Conservation (phyloP, 495 filamentous ascomycete genomes). For the Aspergillus coremiiformis region DNA sequence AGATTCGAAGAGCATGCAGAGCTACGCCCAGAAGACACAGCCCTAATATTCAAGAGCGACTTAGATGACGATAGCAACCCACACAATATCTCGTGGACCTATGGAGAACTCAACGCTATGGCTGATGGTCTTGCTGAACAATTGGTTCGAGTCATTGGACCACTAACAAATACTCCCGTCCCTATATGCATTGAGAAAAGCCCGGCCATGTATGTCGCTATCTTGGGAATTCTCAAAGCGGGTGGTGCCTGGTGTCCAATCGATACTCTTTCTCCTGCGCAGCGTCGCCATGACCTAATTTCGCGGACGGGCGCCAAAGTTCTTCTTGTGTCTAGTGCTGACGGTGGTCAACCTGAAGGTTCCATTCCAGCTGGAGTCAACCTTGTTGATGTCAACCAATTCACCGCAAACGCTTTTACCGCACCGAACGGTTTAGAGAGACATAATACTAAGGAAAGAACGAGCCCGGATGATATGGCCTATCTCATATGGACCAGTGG, state of each 20-base stretch:
- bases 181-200: slow-evolving; percentile 76
- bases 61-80: slow-evolving; percentile 14
- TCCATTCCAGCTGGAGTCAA: slow-evolving; percentile 24
- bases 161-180: slow-evolving; percentile 42
- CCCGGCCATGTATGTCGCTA: slow-evolving; percentile 68
- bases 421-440: background rate
- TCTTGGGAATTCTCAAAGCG: slow-evolving; percentile 72
- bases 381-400: slow-evolving; percentile 17
- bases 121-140: slow-evolving; percentile 21
- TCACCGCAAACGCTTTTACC: background rate
- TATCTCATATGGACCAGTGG: slow-evolving; percentile 77
- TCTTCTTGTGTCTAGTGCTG: slow-evolving; percentile 18
- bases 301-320: slow-evolving; percentile 20
- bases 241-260: slow-evolving; percentile 34
- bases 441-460: background rate
- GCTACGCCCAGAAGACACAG: slow-evolving; percentile 15
- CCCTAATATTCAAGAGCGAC: slow-evolving; percentile 23
- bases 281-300: slow-evolving; percentile 31
- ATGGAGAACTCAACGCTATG: slow-evolving; percentile 23
- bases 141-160: slow-evolving; percentile 15
- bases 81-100: slow-evolving; percentile 22
- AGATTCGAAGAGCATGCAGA: slow-evolving; percentile 24
- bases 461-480: slow-evolving; percentile 43
- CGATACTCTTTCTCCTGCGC: slow-evolving; percentile 28
- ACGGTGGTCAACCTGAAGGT: slow-evolving; percentile 16